Evolutionary conservation across 306 rosid species (phyloP).

Genomic region (Luffa acutangula): DNA sequence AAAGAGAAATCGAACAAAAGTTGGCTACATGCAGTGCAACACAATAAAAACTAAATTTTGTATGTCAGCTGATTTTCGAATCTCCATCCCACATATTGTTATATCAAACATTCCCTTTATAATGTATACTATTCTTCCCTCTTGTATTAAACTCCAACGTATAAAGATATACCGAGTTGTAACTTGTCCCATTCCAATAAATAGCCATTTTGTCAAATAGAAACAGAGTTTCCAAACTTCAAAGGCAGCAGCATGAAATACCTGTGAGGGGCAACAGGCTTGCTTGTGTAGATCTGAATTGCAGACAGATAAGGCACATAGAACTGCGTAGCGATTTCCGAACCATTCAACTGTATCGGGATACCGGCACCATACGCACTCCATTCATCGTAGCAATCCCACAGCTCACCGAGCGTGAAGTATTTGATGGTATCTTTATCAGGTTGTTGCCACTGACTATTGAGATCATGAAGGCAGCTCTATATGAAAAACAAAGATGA

Average conservation of each 20-base stretch:
- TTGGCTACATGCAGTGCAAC: not conserved
- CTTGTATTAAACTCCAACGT: not conserved
- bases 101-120: not conserved
- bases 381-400: constrained; percentile 72
- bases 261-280: constrained; percentile 40
- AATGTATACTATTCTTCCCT: not conserved
- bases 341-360: constrained; percentile 32
- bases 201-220: not conserved
- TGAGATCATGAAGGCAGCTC: constrained; percentile 42
- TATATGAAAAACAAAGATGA: constrained; percentile 8
- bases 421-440: constrained; percentile 36
- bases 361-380: constrained; percentile 65
- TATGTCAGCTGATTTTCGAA: too few species aligned
- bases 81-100: too few species aligned
- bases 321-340: constrained; percentile 38
- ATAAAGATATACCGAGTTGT: not conserved
- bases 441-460: constrained; percentile 43
- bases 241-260: constrained; percentile 6
- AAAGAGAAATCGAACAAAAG: not conserved
- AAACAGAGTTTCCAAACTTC: not conserved
- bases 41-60: not conserved
- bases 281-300: constrained; percentile 48
- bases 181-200: not conserved
- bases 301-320: constrained; percentile 67
- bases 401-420: constrained; percentile 49